Evolutionary conservation across 129 eudicot genomes (phyloP).

Genomic region (Ambrosia trifida): DNA sequence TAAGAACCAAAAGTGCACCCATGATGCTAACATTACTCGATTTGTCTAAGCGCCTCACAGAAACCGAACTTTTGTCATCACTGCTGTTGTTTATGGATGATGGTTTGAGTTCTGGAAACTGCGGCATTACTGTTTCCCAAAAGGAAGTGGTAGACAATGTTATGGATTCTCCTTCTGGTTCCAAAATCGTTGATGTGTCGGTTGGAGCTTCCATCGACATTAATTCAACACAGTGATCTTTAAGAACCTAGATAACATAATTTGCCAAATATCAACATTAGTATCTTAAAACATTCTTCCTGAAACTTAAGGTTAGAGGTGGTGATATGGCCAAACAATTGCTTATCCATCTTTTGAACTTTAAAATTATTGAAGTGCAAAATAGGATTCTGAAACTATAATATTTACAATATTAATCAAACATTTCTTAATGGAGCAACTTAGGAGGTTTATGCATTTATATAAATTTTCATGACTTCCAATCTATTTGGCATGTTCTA

Average conservation of each 20-base stretch:
- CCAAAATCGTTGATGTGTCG: constrained; percentile 53
- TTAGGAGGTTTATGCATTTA: too few species aligned
- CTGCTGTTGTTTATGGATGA: constrained; percentile 23
- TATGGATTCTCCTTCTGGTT: constrained; percentile 64
- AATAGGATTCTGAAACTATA: too few species aligned
- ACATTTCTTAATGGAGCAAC: too few species aligned
- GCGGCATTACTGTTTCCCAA: constrained; percentile 48
- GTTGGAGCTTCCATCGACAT: constrained; percentile 64
- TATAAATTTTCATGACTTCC: too few species aligned
- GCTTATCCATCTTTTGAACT: too few species aligned
- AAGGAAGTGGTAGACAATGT: constrained; percentile 49
- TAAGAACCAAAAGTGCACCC: constrained; percentile 45
- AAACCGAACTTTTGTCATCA: constrained; percentile 17
- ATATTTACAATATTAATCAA: too few species aligned
- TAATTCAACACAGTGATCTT: neutral
- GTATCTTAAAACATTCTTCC: neutral
- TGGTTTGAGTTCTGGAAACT: constrained; percentile 30
- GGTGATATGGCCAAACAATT: too few species aligned
- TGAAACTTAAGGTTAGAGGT: constrained; percentile 2
- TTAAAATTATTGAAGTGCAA: too few species aligned
- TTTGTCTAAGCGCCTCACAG: constrained; percentile 30
- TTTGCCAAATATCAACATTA: too few species aligned
- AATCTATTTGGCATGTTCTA: too few species aligned
- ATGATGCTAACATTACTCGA: constrained; percentile 36
- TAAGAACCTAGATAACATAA: too few species aligned